Conservation (phyloP, 176 grass and related monocot genomes). For the Tillandsia leiboldiana region DNA sequence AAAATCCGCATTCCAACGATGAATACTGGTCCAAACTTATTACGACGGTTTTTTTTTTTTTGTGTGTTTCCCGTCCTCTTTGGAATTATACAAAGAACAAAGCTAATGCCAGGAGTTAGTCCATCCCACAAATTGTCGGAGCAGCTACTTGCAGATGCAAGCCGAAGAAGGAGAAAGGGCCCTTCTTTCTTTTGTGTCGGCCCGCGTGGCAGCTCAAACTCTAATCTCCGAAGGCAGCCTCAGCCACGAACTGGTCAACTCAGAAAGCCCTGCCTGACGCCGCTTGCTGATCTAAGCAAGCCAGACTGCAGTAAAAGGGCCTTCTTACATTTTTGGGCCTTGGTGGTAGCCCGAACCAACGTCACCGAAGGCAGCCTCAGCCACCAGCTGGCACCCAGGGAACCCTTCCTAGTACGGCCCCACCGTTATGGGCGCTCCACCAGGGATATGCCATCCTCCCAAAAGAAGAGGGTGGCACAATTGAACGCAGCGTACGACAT, state of each 20-base stretch:
- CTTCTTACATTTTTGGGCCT: constrained; percentile 13
- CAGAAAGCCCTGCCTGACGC: constrained; percentile 28
- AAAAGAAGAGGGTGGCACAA: constrained; percentile 11
- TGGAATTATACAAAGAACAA: constrained; percentile 22
- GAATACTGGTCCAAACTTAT: background rate
- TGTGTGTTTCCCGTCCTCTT: background rate
- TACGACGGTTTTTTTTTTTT: background rate
- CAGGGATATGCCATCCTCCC: constrained; percentile 12
- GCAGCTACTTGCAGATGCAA: constrained; percentile 15
- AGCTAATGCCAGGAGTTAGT: constrained; percentile 26
- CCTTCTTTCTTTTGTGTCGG: constrained; percentile 1
- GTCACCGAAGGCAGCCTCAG: constrained; percentile 36
- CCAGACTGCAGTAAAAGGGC: constrained; percentile 2
- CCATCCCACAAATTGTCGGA: constrained; percentile 17
- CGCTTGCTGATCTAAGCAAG: constrained; percentile 13
- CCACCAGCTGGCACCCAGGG: constrained; percentile 29
- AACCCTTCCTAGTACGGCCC: constrained; percentile 41
- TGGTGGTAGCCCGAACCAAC: constrained; percentile 16
- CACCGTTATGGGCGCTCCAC: constrained; percentile 46
- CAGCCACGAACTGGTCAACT: constrained; percentile 4
- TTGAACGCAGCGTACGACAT: constrained; percentile 76
- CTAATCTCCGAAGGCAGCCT: constrained; percentile 9
- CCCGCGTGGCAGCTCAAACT: constrained; percentile 11
- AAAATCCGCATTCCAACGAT: constrained; percentile 15
- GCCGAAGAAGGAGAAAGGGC: constrained; percentile 8